Evolutionary conservation across 164 flowering plant genomes (phyloP).

Genomic region (Vitis vinifera): DNA sequence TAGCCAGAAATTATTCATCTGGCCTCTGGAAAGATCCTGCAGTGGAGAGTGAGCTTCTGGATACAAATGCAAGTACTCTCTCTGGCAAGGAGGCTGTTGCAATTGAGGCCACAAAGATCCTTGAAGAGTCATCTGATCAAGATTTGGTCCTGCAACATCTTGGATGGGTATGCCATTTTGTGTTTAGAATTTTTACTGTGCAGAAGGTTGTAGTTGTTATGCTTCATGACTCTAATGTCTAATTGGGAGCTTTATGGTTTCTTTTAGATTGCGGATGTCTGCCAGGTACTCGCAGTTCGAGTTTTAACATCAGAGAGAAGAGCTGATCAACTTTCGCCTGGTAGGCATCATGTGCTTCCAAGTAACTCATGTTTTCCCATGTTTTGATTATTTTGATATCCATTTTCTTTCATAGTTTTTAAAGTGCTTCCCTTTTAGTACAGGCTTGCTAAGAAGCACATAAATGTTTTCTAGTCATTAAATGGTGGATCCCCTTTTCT

Average conservation of each 20-base stretch:
- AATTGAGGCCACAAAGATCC: conserved; percentile 83
- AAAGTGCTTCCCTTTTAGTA: not conserved
- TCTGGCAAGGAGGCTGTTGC: conserved; percentile 73
- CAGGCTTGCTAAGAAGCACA: not conserved
- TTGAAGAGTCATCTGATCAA: conserved; percentile 82
- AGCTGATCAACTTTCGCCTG: conserved; percentile 68
- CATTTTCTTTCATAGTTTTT: not conserved
- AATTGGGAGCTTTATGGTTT: conserved; percentile 15
- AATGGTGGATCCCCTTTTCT: not conserved
- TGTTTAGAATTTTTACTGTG: not conserved
- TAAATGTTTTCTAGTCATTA: not conserved
- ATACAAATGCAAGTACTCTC: conserved; percentile 19
- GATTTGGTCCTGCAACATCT: conserved; percentile 87
- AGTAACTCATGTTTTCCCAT: not conserved
- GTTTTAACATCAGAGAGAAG: conserved; percentile 81
- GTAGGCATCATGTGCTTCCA: conserved; percentile 30
- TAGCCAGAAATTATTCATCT: conserved; percentile 67
- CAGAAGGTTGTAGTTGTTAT: conserved; percentile 8
- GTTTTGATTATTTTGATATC: not conserved
- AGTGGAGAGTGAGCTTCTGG: conserved; percentile 22
- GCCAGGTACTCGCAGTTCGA: conserved; percentile 69
- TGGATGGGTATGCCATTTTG: conserved; percentile 72
- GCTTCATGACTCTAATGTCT: conserved; percentile 11
- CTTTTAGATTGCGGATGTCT: conserved; percentile 78
- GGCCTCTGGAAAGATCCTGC: conserved; percentile 59